Base-by-base conservation (phyloP, 306 rosid species). In the peach (Prunus persica) region DNA sequence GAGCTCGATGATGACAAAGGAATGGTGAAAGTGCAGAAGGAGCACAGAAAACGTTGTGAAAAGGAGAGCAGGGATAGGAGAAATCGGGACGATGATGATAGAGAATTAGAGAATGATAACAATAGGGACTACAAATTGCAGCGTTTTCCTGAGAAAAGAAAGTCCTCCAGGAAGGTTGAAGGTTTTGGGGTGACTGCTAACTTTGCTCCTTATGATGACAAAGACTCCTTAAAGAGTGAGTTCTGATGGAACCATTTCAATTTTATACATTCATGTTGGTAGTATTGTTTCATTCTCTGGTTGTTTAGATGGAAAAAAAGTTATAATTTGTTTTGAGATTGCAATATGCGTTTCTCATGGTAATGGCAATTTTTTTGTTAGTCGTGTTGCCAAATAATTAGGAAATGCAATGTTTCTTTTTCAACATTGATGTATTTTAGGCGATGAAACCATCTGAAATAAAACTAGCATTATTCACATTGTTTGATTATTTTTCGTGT, bases 1-100 rank as follows among this genome's bases (percentile, higher is more conserved):
- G 93, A 96, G 67, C 75, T 80, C 25, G 96, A 92, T 62, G 97
- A 89, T 66, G 96, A 91, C 77, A 89, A 93, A 78, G 86, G 88
- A 71, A 72, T 77, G 79, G 74, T 87, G 72, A 95, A 88, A 86
- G 71, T 83, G 41, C 87, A 87, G 66, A 89, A 88, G 88, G 98
- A 89, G 70, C 93, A 85, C 50, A 85, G 87, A 79, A 88, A 85
- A 80, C 91, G 82, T 64, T 83, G 72, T 74, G 90, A 86, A 72
- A 87, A 87, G 75, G 95, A 94, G 45, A 82, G 24, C 56, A 87
- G 88, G 76, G 97, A 89, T 77, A 87, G 93, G 80, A 95, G 89
- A 85, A 84, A 75, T 69, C 87, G 85, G 52, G 97, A 95, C 41
- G 88, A 78, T 57, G 99, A 85, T 79, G 95, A 90, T 65, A 87